Evolutionary conservation across 805 yeast genomes (phyloP), one percentile per base, ranked within the genome.

Genomic region (Ogataea paraovalis): DNA sequence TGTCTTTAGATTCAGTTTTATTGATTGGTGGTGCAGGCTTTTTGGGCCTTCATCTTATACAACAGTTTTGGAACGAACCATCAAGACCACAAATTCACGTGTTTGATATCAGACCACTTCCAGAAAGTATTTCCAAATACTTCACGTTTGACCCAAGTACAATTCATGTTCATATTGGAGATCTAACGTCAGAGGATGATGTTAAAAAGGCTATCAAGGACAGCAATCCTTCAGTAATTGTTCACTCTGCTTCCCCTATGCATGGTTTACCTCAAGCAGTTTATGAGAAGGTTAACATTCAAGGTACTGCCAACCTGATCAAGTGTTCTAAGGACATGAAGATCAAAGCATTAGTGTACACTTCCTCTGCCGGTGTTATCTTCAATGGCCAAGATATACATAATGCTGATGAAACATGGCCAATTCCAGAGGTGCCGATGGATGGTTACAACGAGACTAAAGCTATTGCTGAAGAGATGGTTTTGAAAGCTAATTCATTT

Each of bases 1-100:
- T 58, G 60, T 45, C 60, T 14, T 42, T 71, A 25, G 67, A 78
- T 30, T 76, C 85, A 2, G 96, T 94, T 2, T 78, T 94, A 27
- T 72, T 94, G 19, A 80, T 94, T n/a, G 99, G 99, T 43, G 99
- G 99, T 9, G 72, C 97, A 4, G 99, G 99, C 0, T 94, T 94
- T 57, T 76, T 94, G 19, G 99, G 99, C 2, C 79, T 89, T 41
- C 99, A 94, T 56, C 72, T 94, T 54, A 81, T 94, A 39, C 91
- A 91, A 59, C 94, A 88, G 65, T 92, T 91, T 66, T 78, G 79
- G 70, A 74, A 75, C 41, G 69, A 76, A 33, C 60, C 76, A 13
- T 86, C 94, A 20, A 71, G 79, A 40, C 91, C 96, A 9, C 66
- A 76, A 39, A 85, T 94, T 50, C 85, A 83, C 60, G 96, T 94